These are phyloP conservation scores for Talaromyces ruber DNA, from an alignment of 495 filamentous ascomycete species.

Conservation along the genomic window DNA sequence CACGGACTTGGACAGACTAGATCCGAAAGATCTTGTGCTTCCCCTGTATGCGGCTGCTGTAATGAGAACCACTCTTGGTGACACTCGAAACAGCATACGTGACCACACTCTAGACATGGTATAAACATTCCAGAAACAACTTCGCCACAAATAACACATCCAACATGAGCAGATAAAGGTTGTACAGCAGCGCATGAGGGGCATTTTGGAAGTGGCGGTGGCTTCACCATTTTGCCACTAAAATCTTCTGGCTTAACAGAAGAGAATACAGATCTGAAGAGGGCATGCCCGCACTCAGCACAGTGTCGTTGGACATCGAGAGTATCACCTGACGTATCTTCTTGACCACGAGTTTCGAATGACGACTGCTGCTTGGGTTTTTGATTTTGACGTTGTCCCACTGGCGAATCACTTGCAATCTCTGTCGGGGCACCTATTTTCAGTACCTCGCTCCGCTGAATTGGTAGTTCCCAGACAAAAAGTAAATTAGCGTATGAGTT, in stretches of 20 bases:
- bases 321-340: constrained; percentile 9
- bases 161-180: constrained; percentile 26
- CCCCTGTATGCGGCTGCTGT: not conserved
- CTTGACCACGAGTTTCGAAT: not conserved
- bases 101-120: constrained; percentile 44
- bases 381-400: not conserved
- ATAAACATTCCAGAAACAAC: constrained; percentile 39
- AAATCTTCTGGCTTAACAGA: constrained; percentile 13
- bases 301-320: constrained; percentile 40
- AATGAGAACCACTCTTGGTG: constrained; percentile 32
- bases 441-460: constrained; percentile 69
- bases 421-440: constrained; percentile 49
- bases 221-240: constrained; percentile 14
- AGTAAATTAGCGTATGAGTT: constrained; percentile 75
- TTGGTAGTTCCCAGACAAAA: constrained; percentile 70
- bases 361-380: not conserved
- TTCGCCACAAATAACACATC: constrained; percentile 40
- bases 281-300: constrained; percentile 29
- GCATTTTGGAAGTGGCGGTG: constrained; percentile 15
- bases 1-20: constrained; percentile 37
- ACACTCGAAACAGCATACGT: constrained; percentile 43
- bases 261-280: constrained; percentile 33
- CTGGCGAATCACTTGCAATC: not conserved
- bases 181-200: constrained; percentile 31
- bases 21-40: not conserved